Evolutionary conservation across 2,329 filamentous ascomycete species (phyloP).

Genomic region (Trichoderma arundinaceum): DNA sequence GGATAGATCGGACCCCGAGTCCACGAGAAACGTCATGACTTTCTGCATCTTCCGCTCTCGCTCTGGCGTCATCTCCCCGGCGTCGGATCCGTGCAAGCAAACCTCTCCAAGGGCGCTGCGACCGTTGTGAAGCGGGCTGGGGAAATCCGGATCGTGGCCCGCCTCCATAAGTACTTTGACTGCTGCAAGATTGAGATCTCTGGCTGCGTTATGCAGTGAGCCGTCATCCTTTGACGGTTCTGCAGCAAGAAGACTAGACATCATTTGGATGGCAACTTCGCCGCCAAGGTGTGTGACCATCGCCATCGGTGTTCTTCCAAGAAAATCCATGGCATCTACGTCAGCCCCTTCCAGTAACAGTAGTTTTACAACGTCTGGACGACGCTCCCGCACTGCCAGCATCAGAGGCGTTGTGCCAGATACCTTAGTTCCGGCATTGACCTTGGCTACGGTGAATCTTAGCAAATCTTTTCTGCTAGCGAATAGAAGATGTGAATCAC

Average conservation of each 20-base stretch:
- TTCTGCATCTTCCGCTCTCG: constrained; percentile 62
- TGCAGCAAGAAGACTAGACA: constrained; percentile 60
- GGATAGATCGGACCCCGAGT: constrained; percentile 61
- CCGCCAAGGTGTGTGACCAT: constrained; percentile 63
- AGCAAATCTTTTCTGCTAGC: constrained; percentile 27
- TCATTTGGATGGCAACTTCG: constrained; percentile 58
- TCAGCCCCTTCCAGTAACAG: constrained; percentile 65
- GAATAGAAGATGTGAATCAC: constrained; percentile 29
- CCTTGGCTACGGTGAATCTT: constrained; percentile 52
- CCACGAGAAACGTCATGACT: constrained; percentile 61
- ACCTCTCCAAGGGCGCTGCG: constrained; percentile 68
- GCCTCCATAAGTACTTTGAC: constrained; percentile 63
- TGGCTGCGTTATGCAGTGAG: constrained; percentile 68
- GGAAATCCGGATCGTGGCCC: constrained; percentile 69
- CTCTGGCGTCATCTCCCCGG: constrained; percentile 50
- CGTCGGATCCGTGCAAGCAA: constrained; percentile 61
- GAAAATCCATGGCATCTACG: constrained; percentile 61
- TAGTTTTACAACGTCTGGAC: constrained; percentile 62
- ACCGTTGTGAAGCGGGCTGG: constrained; percentile 65
- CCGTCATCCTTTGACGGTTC: constrained; percentile 67
- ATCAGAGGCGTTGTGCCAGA: constrained; percentile 64
- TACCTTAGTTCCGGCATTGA: constrained; percentile 59
- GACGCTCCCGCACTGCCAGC: constrained; percentile 61
- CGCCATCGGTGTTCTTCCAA: constrained; percentile 63
- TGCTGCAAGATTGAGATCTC: constrained; percentile 61